Conservation (phyloP, 495 filamentous ascomycete species). For the Annulohypoxylon moriforme region DNA sequence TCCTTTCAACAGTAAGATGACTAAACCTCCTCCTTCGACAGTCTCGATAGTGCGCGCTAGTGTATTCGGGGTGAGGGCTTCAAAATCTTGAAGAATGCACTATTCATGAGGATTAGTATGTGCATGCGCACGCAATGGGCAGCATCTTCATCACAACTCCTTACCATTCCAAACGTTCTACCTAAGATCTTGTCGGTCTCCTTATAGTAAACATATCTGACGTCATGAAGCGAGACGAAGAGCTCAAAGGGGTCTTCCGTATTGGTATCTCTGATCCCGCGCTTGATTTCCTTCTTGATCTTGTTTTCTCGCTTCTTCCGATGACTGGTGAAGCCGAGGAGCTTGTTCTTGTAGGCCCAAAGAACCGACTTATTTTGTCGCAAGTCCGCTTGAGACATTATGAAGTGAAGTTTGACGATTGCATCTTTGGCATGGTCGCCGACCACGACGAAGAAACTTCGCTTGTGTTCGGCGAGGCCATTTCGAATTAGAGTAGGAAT, state of each 20-base stretch:
- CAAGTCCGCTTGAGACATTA: slow-evolving; percentile 87
- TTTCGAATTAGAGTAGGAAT: slow-evolving; percentile 97
- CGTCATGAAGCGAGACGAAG: slow-evolving; percentile 95
- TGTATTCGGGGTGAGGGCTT: slow-evolving; percentile 96
- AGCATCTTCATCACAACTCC: slow-evolving; percentile 12
- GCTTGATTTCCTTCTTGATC: slow-evolving; percentile 98
- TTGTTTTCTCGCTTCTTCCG: slow-evolving; percentile 97
- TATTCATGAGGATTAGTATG: slow-evolving; percentile 34
- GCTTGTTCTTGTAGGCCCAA: slow-evolving; percentile 99
- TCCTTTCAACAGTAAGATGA: slow-evolving; percentile 89
- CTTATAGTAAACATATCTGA: slow-evolving; percentile 99
- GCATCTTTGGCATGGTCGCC: slow-evolving; percentile 97
- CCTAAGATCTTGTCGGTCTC: slow-evolving; percentile 99
- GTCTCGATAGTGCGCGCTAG: slow-evolving; percentile 96
- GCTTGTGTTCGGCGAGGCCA: slow-evolving; percentile 95
- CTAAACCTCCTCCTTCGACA: slow-evolving; percentile 94
- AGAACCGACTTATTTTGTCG: slow-evolving; percentile 97
- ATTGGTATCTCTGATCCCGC: slow-evolving; percentile 94
- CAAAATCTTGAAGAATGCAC: slow-evolving; percentile 97
- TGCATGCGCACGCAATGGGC: not conserved
- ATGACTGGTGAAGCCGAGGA: slow-evolving; percentile 92
- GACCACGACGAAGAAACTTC: slow-evolving; percentile 96
- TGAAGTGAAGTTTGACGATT: slow-evolving; percentile 94
- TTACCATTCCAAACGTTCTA: slow-evolving; percentile 93
- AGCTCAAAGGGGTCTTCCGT: slow-evolving; percentile 97